Percentiles rank a stretch among this genome's conserved stretches.
Conservation (phyloP, 305 asterid species). For the Petunia hybrid region DNA sequence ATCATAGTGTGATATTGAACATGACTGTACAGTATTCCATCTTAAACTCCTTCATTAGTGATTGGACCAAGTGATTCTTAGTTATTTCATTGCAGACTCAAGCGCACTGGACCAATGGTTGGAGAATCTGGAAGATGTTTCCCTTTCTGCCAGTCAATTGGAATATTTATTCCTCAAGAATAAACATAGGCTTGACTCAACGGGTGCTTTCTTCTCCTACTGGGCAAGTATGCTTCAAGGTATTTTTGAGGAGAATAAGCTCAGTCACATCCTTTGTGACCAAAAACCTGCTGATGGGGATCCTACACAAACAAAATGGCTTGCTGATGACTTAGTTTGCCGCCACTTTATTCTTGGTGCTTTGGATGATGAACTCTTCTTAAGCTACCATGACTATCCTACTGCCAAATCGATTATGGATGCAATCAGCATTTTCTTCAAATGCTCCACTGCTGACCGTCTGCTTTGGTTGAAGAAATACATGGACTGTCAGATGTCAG, state of each 20-base stretch:
- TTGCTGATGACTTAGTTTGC: slow-evolving; percentile 27
- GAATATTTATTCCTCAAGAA: background rate
- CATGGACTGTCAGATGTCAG: slow-evolving; percentile 13
- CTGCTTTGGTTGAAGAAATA: slow-evolving; percentile 12
- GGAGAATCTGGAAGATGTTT: background rate
- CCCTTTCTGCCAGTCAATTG: background rate
- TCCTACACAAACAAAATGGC: slow-evolving; percentile 24
- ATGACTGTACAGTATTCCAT: background rate
- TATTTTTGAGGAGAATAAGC: background rate
- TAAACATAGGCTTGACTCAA: background rate
- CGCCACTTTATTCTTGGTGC: slow-evolving; percentile 35
- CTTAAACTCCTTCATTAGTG: background rate
- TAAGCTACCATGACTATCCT: slow-evolving; percentile 31
- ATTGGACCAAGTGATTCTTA: background rate
- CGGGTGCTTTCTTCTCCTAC: background rate
- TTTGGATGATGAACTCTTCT: slow-evolving; percentile 29
- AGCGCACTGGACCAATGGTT: background rate
- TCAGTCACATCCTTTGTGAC: slow-evolving; percentile 16
- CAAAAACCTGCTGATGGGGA: slow-evolving; percentile 29
- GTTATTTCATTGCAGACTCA: background rate
- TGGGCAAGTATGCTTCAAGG: background rate
- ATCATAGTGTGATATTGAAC: background rate
- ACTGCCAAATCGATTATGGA: slow-evolving; percentile 35
- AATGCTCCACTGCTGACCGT: slow-evolving; percentile 15
- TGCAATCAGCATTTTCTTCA: slow-evolving; percentile 30